phyloP scores from a whole-genome alignment of 2,329 filamentous ascomycete genomes.

The Monosporascus ibericus region DNA sequence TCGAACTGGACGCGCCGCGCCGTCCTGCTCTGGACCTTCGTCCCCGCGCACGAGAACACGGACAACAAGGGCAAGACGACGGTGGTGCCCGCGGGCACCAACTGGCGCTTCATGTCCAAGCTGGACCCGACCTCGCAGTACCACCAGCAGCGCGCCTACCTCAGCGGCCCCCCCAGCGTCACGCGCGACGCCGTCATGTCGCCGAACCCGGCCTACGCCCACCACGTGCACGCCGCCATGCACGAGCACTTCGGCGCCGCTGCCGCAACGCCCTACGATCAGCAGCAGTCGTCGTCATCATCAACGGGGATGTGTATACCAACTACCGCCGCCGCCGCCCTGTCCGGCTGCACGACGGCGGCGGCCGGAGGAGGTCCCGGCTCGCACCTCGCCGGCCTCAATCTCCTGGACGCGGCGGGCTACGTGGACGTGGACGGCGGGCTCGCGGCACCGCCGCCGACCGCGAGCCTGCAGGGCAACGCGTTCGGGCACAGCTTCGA shows the following conservation, averaged over 20 bases:
- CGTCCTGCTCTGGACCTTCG: constrained; percentile 60
- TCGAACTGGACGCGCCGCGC: constrained; percentile 49
- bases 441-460: constrained; percentile 51
- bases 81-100: constrained; percentile 47
- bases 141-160: constrained; percentile 44
- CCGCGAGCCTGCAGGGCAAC: constrained; percentile 43
- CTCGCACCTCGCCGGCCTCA: constrained; percentile 17
- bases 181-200: constrained; percentile 45
- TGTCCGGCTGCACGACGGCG: constrained; percentile 9
- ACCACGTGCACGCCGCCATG: constrained; percentile 50
- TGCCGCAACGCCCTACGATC: constrained; percentile 27
- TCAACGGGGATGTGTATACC: constrained; percentile 1
- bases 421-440: constrained; percentile 33
- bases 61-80: constrained; percentile 36
- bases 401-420: constrained; percentile 34
- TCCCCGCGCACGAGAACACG: constrained; percentile 41
- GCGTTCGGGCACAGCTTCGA: constrained; percentile 37
- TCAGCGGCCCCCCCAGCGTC: constrained; percentile 28
- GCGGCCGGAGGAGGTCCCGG: constrained; percentile 7
- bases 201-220: constrained; percentile 42
- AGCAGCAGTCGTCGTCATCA: no score
- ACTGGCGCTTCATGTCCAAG: constrained; percentile 57
- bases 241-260: constrained; percentile 48
- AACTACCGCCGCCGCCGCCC: constrained; percentile 10
- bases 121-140: constrained; percentile 54